A percentile compares a stretch with the other conserved stretches of the same genome.
Evolutionary conservation across 495 filamentous ascomycete species (phyloP).

Genomic region (Penicillium lagena): DNA sequence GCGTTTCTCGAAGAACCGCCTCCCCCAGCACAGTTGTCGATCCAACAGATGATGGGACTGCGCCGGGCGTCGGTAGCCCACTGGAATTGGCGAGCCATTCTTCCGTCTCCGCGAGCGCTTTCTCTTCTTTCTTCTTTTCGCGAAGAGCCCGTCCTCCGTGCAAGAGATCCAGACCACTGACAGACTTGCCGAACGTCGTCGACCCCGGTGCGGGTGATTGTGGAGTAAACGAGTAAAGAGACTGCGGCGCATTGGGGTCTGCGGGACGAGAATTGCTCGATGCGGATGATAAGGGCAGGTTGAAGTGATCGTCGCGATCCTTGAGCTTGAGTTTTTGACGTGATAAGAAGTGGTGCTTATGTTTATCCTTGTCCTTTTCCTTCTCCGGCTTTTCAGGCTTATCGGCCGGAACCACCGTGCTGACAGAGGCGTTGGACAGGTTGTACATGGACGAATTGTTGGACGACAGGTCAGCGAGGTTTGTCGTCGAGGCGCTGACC

Average conservation of each 20-base stretch:
- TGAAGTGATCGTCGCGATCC: conserved; percentile 67
- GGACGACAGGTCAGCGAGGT: conserved; percentile 59
- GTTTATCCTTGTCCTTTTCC: conserved; percentile 51
- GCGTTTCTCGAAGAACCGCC: conserved; percentile 36
- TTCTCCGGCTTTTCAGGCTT: conserved; percentile 25
- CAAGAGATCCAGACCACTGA: conserved; percentile 76
- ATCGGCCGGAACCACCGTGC: conserved; percentile 57
- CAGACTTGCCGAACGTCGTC: conserved; percentile 67
- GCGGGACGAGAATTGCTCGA: conserved; percentile 82
- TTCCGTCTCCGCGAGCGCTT: conserved; percentile 42
- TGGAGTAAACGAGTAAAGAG: conserved; percentile 76
- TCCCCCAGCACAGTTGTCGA: conserved; percentile 26
- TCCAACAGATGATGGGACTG: conserved; percentile 33
- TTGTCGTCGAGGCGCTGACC: conserved; percentile 72
- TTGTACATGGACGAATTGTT: conserved; percentile 71
- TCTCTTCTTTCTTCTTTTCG: conserved; percentile 86
- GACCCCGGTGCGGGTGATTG: conserved; percentile 56
- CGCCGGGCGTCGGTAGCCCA: conserved; percentile 14
- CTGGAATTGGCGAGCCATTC: conserved; percentile 37
- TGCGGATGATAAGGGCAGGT: conserved; percentile 77
- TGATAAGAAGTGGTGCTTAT: conserved; percentile 79
- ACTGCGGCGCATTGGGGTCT: conserved; percentile 77
- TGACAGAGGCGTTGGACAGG: conserved; percentile 74
- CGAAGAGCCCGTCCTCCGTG: conserved; percentile 80
- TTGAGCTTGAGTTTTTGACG: conserved; percentile 88